Conservation (phyloP, 495 filamentous ascomycete species). For the Penicillium psychrofluorescens region DNA sequence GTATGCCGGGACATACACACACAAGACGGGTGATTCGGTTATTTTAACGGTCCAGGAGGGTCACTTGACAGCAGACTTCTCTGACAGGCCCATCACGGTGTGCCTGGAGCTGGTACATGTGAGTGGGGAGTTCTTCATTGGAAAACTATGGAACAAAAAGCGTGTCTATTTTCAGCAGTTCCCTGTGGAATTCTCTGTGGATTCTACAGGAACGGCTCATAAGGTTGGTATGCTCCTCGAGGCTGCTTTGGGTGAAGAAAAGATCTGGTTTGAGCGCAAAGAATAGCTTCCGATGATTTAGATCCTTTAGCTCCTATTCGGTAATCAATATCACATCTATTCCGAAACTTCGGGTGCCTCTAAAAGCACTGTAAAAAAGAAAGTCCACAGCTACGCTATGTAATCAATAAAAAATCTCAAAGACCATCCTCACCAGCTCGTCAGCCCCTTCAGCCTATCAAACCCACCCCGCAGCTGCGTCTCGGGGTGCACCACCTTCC, state of each 20-base stretch:
- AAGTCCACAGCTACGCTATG: too few species aligned
- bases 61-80: neutral
- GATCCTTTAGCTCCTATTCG: neutral
- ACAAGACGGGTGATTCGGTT: conserved; percentile 1
- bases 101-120: conserved; percentile 3
- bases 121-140: conserved; percentile 13
- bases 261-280: conserved; percentile 17
- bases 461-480: conserved; percentile 84
- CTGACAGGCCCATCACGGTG: neutral
- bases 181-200: conserved; percentile 29
- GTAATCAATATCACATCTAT: too few species aligned
- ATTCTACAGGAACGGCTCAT: conserved; percentile 20
- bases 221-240: conserved; percentile 24
- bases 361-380: too few species aligned
- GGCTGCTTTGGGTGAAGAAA: conserved; percentile 20
- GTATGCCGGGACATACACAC: conserved; percentile 10
- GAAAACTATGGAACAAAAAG: neutral
- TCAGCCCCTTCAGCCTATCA: conserved; percentile 64
- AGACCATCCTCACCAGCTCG: conserved; percentile 65
- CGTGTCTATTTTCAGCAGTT: neutral
- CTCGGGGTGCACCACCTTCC: conserved; percentile 86
- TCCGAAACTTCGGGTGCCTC: too few species aligned
- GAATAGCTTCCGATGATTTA: neutral
- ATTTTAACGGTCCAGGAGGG: neutral
- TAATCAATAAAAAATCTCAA: neutral